Evolutionary conservation across 805 yeast species (phyloP).

Genomic region (Ogataea methanolica): DNA sequence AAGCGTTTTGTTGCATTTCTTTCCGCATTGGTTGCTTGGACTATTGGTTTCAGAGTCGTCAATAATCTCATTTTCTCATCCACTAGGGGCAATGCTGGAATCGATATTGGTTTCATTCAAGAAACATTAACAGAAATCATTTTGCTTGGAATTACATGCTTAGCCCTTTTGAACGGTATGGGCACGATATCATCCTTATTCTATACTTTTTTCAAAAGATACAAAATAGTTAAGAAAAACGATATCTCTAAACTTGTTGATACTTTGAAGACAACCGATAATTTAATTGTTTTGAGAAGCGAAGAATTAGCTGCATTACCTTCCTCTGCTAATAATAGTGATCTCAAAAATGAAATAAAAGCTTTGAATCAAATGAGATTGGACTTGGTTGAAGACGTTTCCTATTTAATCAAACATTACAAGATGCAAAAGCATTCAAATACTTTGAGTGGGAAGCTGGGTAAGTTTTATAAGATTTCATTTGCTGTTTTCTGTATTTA

Average conservation of each 20-base stretch:
- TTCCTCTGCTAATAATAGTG: constrained; percentile 11
- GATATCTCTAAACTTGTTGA: constrained; percentile 33
- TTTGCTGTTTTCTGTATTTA: constrained; percentile 48
- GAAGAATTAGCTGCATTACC: constrained; percentile 29
- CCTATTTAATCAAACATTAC: constrained; percentile 7
- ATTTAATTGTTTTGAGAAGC: constrained; percentile 32
- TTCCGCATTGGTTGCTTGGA: constrained; percentile 28
- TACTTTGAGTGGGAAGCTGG: constrained; percentile 11
- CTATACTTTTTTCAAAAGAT: constrained; percentile 20
- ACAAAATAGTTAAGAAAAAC: constrained; percentile 22
- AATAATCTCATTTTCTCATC: neutral
- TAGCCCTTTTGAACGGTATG: constrained; percentile 47
- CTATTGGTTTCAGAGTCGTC: constrained; percentile 29
- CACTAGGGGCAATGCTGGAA: no score
- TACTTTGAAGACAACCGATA: constrained; percentile 38
- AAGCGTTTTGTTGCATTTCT: constrained; percentile 6
- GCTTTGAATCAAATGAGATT: constrained; percentile 30
- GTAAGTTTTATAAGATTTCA: constrained; percentile 5
- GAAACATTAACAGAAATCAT: constrained; percentile 42
- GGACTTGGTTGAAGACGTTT: constrained; percentile 16
- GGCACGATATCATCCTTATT: constrained; percentile 46
- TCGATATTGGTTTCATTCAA: neutral
- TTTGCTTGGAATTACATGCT: constrained; percentile 45
- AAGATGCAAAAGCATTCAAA: constrained; percentile 5
- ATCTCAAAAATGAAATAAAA: constrained; percentile 36